A percentile compares a stretch with the other conserved stretches of the same genome.
Conservation (phyloP, 805 yeast species). For the Wickerhamomyces subpelliculosus region DNA sequence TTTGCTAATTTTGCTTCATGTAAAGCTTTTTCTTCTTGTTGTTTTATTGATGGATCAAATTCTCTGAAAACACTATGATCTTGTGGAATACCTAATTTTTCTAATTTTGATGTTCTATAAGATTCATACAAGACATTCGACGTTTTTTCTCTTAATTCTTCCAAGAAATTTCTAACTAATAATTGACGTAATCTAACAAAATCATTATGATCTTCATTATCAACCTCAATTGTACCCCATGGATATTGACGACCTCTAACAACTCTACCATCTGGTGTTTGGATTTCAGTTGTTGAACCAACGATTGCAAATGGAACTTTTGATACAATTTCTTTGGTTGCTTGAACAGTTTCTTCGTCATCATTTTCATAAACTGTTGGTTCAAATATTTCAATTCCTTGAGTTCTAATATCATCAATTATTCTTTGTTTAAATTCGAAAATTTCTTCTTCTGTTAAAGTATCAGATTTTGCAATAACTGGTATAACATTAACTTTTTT, state of each 20-base stretch:
- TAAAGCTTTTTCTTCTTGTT: conserved; percentile 86
- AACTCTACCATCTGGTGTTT: conserved; percentile 61
- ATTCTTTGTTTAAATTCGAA: conserved; percentile 68
- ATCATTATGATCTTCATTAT: conserved; percentile 90
- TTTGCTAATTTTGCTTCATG: conserved; percentile 92
- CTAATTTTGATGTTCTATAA: conserved; percentile 80
- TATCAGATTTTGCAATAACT: conserved; percentile 90
- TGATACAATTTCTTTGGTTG: conserved; percentile 58
- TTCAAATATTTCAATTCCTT: conserved; percentile 66
- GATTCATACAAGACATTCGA: conserved; percentile 71
- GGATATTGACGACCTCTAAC: conserved; percentile 94
- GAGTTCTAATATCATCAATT: conserved; percentile 65
- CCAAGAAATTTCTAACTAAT: conserved; percentile 83
- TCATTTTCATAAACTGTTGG: conserved; percentile 77
- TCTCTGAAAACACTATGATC: conserved; percentile 91
- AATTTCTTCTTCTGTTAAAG: conserved; percentile 83
- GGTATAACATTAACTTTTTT: conserved; percentile 92
- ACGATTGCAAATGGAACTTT: conserved; percentile 90
- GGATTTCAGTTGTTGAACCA: conserved; percentile 75
- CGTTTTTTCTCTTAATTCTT: conserved; percentile 88
- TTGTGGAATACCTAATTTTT: conserved; percentile 80
- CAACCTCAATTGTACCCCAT: conserved; percentile 96
- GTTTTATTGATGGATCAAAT: conserved; percentile 86
- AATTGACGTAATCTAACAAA: conserved; percentile 84
- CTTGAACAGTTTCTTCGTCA: conserved; percentile 73